A percentile compares a stretch with the other conserved stretches of the same genome.
These are phyloP conservation scores for Phoma sp. DNA, from an alignment of 2,329 filamentous ascomycete species.

Conservation along the genomic window DNA sequence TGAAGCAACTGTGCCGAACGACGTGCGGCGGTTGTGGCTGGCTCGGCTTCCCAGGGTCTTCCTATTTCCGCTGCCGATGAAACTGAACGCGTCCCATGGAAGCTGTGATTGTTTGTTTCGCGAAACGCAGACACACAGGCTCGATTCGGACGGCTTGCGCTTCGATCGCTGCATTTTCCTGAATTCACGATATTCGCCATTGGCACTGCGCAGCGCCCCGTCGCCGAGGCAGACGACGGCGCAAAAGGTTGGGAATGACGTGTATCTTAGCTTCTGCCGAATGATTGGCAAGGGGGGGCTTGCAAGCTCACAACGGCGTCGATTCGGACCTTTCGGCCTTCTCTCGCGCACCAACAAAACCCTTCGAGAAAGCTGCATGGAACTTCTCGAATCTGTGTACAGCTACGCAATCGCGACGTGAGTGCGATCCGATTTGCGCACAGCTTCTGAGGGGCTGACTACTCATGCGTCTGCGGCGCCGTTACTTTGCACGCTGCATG, in stretches of 20 bases:
- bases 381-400: constrained; percentile 5
- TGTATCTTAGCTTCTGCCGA: constrained; percentile 4
- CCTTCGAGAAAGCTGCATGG: constrained; percentile 13
- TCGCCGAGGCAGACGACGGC: constrained; percentile 5
- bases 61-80: constrained; percentile 14
- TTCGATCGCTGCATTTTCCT: not conserved
- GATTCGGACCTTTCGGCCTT: constrained; percentile 13
- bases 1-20: constrained; percentile 17
- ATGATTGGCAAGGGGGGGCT: not conserved
- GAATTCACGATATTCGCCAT: constrained; percentile 7
- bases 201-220: constrained; percentile 4
- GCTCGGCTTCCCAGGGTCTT: constrained; percentile 10
- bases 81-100: constrained; percentile 11
- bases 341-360: constrained; percentile 9
- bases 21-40: constrained; percentile 17
- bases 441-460: not conserved
- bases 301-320: constrained; percentile 8
- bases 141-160: not conserved
- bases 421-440: not conserved
- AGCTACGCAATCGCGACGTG: not conserved
- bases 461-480: not conserved
- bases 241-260: constrained; percentile 13
- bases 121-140: not conserved
- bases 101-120: constrained; percentile 4
- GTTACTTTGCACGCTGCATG: not conserved